A percentile compares a stretch with the other conserved stretches of the same genome.
phyloP scores from a whole-genome alignment of 2,329 filamentous ascomycete species.

The Pseudovirgaria hyperparasitica region DNA sequence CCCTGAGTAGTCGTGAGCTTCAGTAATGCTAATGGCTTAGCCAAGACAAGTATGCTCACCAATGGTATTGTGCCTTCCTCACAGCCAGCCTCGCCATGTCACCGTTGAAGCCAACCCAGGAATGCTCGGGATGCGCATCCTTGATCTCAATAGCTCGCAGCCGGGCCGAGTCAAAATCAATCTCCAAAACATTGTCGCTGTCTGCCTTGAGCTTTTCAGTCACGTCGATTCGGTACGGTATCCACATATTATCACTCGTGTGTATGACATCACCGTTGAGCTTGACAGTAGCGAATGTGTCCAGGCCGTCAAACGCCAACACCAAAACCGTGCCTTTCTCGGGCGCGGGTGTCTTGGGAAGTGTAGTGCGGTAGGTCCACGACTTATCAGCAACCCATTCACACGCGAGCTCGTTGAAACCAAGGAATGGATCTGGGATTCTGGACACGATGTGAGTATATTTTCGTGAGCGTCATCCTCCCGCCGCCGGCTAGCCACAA shows the following conservation, averaged over 20 bases:
- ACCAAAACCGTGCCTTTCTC: conserved; percentile 25
- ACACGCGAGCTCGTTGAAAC: conserved; percentile 36
- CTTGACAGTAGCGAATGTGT: conserved; percentile 47
- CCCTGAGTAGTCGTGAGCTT: conserved; percentile 17
- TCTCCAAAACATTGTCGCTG: conserved; percentile 36
- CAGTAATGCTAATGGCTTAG: conserved; percentile 2
- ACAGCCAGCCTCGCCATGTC: conserved; percentile 41
- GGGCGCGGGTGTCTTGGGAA: conserved; percentile 19
- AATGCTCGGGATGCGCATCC: conserved; percentile 42
- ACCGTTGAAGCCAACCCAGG: conserved; percentile 39
- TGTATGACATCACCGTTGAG: conserved; percentile 43
- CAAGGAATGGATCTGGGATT: conserved; percentile 37
- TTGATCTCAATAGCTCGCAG: conserved; percentile 40
- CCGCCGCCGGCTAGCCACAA: conserved; percentile 2
- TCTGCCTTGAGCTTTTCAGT: conserved; percentile 26
- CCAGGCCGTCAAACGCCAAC: conserved; percentile 50
- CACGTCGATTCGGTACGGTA: conserved; percentile 44
- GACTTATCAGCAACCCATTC: conserved; percentile 37
- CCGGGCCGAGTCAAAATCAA: conserved; percentile 44
- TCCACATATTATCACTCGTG: conserved; percentile 50
- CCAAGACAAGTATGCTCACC: conserved; percentile 10
- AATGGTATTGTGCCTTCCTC: conserved; percentile 40
- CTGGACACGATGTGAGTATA: conserved; percentile 16
- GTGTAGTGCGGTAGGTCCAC: conserved; percentile 33
- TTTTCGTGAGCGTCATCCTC: conserved; percentile 7